Base-by-base conservation (phyloP, 2,329 filamentous ascomycete species). In the Colletotrichum sidae region DNA sequence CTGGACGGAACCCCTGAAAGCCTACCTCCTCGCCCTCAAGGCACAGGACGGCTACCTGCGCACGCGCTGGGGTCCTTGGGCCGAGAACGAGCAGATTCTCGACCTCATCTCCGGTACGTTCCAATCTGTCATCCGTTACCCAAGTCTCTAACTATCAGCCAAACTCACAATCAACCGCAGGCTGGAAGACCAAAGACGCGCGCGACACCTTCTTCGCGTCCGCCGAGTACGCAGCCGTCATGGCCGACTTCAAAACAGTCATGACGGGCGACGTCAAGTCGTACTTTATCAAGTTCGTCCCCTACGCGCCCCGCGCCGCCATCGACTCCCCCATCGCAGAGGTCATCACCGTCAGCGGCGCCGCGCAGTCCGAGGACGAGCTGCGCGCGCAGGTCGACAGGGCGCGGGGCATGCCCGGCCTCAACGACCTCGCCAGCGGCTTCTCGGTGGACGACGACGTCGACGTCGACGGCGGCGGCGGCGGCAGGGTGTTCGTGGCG, bases 31-130 rank as follows among this genome's bases (percentile, higher is more conserved):
- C 17, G 59, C 62, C 1, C 25, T 65, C 39, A 65, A 62, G 39
- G 51, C 33, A 25, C 58, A 65, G 2, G 51, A 65, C 17, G 62
- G 58, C 7, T 65, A 65, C 47, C 62, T 65, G 15, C 58, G 62
- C 35, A 63, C 51, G 25, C 51, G 62, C 35, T 65, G 62, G 62
- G 62, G 62, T 9, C 62, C 62, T 47, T 65, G 62, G 58, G 56
- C 39, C 11, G 62, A 65, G 51, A 53, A 65, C 12, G 57, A 65
- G 41, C 53, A 65, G 52, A 41, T 34, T 11, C 52, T 65, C 2
- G 62, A 65, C 9, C 44, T 65, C 8, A 55, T 65, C n/a, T 62
- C 59, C 25, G 62, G 62, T 65, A 65, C n/a, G 51, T 4, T 0
- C 2, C 6, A 49, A 13, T 2, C 8, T 4, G 2, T 25, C 34